Evolutionary conservation across 1,284 basidiomycete genomes (phyloP).

Genomic region (Cutaneotrichosporon mucoides): DNA sequence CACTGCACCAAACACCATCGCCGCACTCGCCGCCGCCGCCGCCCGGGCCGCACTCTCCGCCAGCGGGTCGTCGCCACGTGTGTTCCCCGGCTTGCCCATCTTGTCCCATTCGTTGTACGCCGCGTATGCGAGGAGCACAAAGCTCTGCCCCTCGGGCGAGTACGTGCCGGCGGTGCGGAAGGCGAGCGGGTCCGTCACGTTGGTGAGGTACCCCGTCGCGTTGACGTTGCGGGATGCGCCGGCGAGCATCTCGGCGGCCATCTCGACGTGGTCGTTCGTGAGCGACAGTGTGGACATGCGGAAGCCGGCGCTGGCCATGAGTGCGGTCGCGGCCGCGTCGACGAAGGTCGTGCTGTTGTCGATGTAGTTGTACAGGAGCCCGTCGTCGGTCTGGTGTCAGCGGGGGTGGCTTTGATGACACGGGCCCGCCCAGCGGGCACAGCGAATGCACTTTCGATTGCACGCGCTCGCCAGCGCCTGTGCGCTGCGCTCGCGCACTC

Average conservation of each 20-base stretch:
- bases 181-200: slow-evolving; percentile 65
- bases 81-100: slow-evolving; percentile 55
- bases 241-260: slow-evolving; percentile 35
- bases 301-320: slow-evolving; percentile 73
- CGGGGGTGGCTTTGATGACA: neutral
- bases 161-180: slow-evolving; percentile 54
- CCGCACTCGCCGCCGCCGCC: neutral
- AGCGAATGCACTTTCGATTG: no score
- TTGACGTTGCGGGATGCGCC: slow-evolving; percentile 40
- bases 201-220: slow-evolving; percentile 59
- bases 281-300: slow-evolving; percentile 47
- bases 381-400: slow-evolving; percentile 53
- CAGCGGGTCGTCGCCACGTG: slow-evolving; percentile 22
- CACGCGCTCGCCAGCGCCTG: no score
- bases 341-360: slow-evolving; percentile 61
- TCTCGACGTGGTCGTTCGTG: slow-evolving; percentile 38
- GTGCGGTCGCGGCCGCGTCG: slow-evolving; percentile 68
- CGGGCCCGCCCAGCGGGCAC: no score
- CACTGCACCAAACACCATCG: neutral
- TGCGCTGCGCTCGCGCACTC: slow-evolving; percentile 16
- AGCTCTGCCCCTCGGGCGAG: slow-evolving; percentile 65
- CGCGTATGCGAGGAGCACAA: slow-evolving; percentile 65
- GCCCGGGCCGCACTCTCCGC: neutral
- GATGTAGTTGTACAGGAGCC: slow-evolving; percentile 72
- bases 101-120: slow-evolving; percentile 66